Evolutionary conservation across 768 basidiomycete genomes (phyloP), one percentile per base, ranked within the genome.

Genomic region (Lentinula edodes): DNA sequence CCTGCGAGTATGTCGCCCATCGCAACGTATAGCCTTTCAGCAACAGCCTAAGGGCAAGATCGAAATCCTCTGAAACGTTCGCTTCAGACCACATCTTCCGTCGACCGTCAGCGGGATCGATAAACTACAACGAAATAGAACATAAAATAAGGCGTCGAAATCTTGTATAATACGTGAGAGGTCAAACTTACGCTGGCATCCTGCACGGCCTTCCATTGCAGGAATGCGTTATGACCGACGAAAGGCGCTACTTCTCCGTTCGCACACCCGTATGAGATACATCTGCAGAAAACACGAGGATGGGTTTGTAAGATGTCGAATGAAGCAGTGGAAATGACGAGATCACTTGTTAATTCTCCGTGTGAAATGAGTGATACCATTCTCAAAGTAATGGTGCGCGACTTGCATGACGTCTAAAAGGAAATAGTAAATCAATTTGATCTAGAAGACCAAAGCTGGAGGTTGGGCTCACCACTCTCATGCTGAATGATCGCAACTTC

Each of bases 401-500:
- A 93, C 93, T 54, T 62, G 61, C 61, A 63, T 63, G 20, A 63
- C 62, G n/a, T 63, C 89, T 1, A 42, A 10, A 15, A 34, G 38
- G 13, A 15, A 42, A 15, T 2, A 56, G 54, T 28, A 23, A 48
- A 15, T 6, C 42, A 23, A 51, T 10, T 6, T 32, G 18, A 15
- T 52, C 4, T 16, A 15, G 5, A 23, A 15, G 5, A 32, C 6
- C 36, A 15, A 52, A 39, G 60, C 34, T 23, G 20, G 41, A 45
- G 5, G 41, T 28, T 51, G 61, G 15, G 76, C 74, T 60, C 60
- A 78, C 85, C 59, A 60, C 89, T 90, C 66, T 90, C 90, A 70
- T 95, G 93, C 70, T 95, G 93, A 66, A 96, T 89, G 73, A 96
- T 93, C 1, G 88, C 91, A 28, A 93, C 80, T 43, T 91, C 88